Evolutionary conservation across 345 rosid genomes (phyloP).

Genomic region (Raphanus raphanistrum): DNA sequence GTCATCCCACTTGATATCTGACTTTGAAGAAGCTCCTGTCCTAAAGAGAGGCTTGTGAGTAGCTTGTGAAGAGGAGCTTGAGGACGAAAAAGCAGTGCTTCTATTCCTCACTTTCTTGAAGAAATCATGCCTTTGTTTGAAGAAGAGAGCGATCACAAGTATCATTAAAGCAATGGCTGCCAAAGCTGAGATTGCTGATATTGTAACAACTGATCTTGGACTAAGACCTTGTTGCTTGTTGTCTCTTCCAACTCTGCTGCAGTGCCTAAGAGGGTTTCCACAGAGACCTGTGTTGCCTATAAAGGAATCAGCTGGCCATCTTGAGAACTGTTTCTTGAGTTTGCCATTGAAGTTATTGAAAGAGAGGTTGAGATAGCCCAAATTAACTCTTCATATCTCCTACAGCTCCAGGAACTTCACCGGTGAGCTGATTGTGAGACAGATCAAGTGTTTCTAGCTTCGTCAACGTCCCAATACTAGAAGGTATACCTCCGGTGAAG

Average conservation of each 20-base stretch:
- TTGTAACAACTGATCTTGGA: slow-evolving; percentile 46
- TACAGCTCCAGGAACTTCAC: slow-evolving; percentile 65
- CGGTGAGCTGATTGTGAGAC: slow-evolving; percentile 71
- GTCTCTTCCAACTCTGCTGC: slow-evolving; percentile 34
- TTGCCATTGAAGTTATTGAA: slow-evolving; percentile 71
- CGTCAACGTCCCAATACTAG: slow-evolving; percentile 58
- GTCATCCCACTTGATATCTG: slow-evolving; percentile 76
- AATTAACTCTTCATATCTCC: slow-evolving; percentile 76
- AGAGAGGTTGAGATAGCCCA: slow-evolving; percentile 77
- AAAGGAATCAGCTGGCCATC: slow-evolving; percentile 79
- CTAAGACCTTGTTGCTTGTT: slow-evolving; percentile 46
- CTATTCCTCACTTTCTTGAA: slow-evolving; percentile 45
- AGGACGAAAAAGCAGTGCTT: slow-evolving; percentile 54
- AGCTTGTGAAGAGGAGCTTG: slow-evolving; percentile 61
- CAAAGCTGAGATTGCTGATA: slow-evolving; percentile 65
- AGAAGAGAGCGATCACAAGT: slow-evolving; percentile 49
- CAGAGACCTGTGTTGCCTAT: slow-evolving; percentile 71
- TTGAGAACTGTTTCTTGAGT: slow-evolving; percentile 64
- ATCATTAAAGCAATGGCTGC: slow-evolving; percentile 65
- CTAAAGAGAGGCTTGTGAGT: slow-evolving; percentile 63
- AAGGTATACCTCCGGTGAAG: slow-evolving; percentile 65
- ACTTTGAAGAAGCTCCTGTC: slow-evolving; percentile 55
- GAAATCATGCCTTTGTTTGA: slow-evolving; percentile 53
- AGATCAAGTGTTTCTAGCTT: slow-evolving; percentile 84
- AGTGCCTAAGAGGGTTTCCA: slow-evolving; percentile 64